Evolutionary conservation across 805 yeast genomes (phyloP), one percentile per base, ranked within the genome.

Genomic region (Schwanniomyces occidentalis): DNA sequence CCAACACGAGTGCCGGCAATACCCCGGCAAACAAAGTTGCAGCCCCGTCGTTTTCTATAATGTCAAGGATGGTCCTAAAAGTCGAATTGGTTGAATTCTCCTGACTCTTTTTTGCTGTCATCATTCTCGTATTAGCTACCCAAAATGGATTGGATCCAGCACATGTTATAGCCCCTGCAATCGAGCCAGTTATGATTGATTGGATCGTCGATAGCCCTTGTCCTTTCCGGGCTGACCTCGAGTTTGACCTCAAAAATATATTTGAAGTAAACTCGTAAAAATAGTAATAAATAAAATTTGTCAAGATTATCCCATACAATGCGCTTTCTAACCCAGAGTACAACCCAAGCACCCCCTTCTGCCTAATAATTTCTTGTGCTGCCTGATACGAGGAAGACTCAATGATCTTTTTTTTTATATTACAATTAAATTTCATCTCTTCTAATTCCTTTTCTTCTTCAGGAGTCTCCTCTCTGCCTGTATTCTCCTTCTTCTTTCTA

Each of bases 71-170:
- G 6, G 85, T 76, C 32, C 63, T 63, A 25, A 85, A 45, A 1
- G 90, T 78, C 20, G 74, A 64, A 13, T 41, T 37, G 7, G 52
- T 42, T 7, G 44, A 50, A 16, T 50, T 51, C 12, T 41, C 45
- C 16, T 39, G 37, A 13, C 38, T 44, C 31, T 45, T 42, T 42
- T 61, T 59, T 37, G 61, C 55, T 33, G 90, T 88, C 48, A 95
- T 85, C 76, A 83, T 79, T 53, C 96, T 75, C 3, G 97, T 89
- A 56, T 89, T 89, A 28, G 95, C 93, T 27, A 89, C 95, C 97
- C 97, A 89, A 47, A 87, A 79, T 16, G 97, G 97, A 58, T 89
- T 89, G 8, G 95, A 81, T 8, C 81, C 72, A 14, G 85, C 65
- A 32, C 89, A 85, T 3, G 96, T 88, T 24, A 88, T 76, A 7